Conservation (phyloP, 1,284 basidiomycete genomes). For the Trichosporon asahii region DNA sequence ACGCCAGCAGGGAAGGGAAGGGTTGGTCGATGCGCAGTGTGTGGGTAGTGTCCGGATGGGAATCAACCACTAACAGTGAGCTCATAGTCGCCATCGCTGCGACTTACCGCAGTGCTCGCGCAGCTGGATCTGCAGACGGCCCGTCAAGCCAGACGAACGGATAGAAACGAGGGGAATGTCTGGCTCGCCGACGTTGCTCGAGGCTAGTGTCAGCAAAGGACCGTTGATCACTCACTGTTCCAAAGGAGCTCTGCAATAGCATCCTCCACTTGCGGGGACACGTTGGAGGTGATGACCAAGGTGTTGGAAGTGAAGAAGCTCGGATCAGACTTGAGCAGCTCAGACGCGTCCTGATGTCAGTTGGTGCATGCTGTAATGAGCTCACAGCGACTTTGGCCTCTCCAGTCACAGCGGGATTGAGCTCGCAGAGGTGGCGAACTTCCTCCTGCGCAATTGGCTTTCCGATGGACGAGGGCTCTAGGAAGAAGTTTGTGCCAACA, state of each 20-base stretch:
- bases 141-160: conserved; percentile 78
- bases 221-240: conserved; percentile 51
- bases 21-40: conserved; percentile 85
- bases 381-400: conserved; percentile 61
- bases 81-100: not conserved
- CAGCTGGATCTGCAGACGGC: conserved; percentile 82
- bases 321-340: conserved; percentile 60
- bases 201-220: conserved; percentile 28
- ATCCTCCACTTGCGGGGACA: conserved; percentile 59
- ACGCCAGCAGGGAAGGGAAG: conserved; percentile 73
- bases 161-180: conserved; percentile 70
- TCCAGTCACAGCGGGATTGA: conserved; percentile 83
- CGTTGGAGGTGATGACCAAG: conserved; percentile 79
- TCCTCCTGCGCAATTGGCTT: conserved; percentile 75
- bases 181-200: conserved; percentile 36
- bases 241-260: conserved; percentile 66
- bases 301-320: conserved; percentile 62
- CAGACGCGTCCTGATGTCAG: conserved; percentile 54
- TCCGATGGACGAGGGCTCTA: conserved; percentile 72
- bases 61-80: conserved; percentile 70
- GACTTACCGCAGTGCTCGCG: conserved; percentile 75
- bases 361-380: not conserved
- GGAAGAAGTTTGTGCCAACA: conserved; percentile 94
- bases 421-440: conserved; percentile 70
- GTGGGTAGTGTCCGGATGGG: conserved; percentile 78